phyloP scores from a whole-genome alignment of 139 green algal genomes.

The Coelastrella sp. region DNA sequence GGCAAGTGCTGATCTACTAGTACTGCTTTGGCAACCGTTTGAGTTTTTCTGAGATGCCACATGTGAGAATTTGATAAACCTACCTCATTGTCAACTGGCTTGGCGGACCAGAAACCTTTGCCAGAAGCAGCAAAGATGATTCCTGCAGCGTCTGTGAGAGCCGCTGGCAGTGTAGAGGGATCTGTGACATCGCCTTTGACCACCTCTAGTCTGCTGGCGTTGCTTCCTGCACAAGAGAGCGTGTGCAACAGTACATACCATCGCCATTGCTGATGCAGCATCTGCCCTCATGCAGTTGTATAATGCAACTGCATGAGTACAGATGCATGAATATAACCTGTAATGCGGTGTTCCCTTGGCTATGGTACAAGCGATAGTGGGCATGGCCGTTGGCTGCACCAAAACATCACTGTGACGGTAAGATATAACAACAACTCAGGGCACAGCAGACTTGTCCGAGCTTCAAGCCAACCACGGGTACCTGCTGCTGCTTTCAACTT shows the following conservation, averaged over 20 bases:
- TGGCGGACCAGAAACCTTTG: slow-evolving; percentile 61
- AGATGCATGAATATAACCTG: neutral
- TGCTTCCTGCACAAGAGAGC: neutral
- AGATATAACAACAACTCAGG: too few species aligned
- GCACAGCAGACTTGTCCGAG: neutral
- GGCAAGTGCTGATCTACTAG: too few species aligned
- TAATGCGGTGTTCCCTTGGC: too few species aligned
- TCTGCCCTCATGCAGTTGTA: too few species aligned
- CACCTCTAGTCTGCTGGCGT: slow-evolving; percentile 48
- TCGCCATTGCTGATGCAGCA: too few species aligned
- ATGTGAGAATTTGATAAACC: neutral
- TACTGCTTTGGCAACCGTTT: too few species aligned
- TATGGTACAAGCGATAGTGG: neutral
- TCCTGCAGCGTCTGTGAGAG: slow-evolving; percentile 15
- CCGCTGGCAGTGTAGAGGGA: slow-evolving; percentile 8
- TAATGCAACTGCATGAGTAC: too few species aligned
- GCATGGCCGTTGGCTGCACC: neutral
- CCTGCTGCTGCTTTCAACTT: slow-evolving; percentile 22
- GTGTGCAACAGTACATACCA: too few species aligned
- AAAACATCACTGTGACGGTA: neutral
- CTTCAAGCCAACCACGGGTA: neutral
- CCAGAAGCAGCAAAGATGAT: slow-evolving; percentile 74
- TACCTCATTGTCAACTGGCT: slow-evolving; percentile 67
- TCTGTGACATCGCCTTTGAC: slow-evolving; percentile 67
- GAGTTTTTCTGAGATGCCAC: neutral